Evolutionary conservation across 306 rosid genomes (phyloP).

Genomic region (Vicia sativa): DNA sequence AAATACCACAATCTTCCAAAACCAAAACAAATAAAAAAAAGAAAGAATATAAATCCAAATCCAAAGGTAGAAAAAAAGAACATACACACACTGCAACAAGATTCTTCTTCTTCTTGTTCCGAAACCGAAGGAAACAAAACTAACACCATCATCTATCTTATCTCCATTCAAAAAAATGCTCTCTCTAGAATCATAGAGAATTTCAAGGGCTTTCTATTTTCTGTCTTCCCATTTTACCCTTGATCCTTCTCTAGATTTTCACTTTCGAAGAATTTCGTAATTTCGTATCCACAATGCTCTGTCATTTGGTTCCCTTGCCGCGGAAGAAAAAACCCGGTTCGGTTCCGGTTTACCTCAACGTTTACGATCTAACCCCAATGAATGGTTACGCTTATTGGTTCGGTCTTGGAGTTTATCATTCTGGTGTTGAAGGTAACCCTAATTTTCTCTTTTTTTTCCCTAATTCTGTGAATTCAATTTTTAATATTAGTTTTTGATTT

Average conservation of each 20-base stretch:
- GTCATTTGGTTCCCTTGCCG: conserved; percentile 48
- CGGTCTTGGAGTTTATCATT: conserved; percentile 95
- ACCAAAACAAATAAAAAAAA: background rate
- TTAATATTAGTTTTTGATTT: background rate
- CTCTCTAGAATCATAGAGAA: conserved; percentile 26
- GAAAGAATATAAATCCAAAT: background rate
- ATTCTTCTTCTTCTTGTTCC: background rate
- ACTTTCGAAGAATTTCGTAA: background rate
- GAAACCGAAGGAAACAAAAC: conserved; percentile 18
- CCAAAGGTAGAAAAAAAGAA: background rate
- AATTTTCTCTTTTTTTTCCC: background rate
- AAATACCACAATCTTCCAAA: background rate
- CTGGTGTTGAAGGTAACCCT: conserved; percentile 87
- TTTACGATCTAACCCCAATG: conserved; percentile 90
- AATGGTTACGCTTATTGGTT: conserved; percentile 96
- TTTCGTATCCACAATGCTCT: conserved; percentile 46
- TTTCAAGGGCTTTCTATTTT: conserved; percentile 19
- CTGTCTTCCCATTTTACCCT: conserved; percentile 33
- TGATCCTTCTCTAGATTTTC: conserved; percentile 30
- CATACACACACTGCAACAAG: background rate
- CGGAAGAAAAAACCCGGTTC: conserved; percentile 75
- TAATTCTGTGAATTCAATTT: background rate
- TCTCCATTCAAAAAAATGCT: background rate
- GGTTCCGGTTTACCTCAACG: conserved; percentile 80
- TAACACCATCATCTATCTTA: background rate